Evolutionary conservation across 768 basidiomycete species (phyloP).

Genomic region (Multifurca ochricompacta): DNA sequence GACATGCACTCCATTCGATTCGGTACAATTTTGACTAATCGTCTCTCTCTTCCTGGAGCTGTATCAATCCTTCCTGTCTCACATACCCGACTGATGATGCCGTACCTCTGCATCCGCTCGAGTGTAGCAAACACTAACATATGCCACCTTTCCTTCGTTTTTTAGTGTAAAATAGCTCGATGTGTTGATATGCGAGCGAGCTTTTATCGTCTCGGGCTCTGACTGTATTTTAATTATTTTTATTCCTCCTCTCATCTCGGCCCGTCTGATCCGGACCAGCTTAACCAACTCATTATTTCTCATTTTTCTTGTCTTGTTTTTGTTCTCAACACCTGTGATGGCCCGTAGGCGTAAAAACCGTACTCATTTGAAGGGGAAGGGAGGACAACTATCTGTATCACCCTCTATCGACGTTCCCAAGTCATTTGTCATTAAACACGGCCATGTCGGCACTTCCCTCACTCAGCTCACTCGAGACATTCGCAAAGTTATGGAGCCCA

Average conservation of each 20-base stretch:
- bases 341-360: constrained; percentile 70
- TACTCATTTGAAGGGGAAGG: constrained; percentile 76
- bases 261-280: too few species aligned
- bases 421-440: constrained; percentile 96
- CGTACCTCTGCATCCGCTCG: constrained; percentile 5
- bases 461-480: constrained; percentile 87
- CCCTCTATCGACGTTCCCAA: constrained; percentile 50
- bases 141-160: not conserved
- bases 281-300: too few species aligned
- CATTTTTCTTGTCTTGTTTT: too few species aligned
- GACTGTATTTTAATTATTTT: constrained; percentile 13
- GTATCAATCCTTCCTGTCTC: constrained; percentile 13
- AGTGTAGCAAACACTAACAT: constrained; percentile 10
- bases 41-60: constrained; percentile 8
- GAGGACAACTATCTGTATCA: constrained; percentile 29
- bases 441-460: constrained; percentile 81
- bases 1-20: constrained; percentile 1
- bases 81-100: constrained; percentile 13
- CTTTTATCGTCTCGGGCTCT: not conserved
- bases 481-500: constrained; percentile 95
- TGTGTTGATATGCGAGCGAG: too few species aligned
- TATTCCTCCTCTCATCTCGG: not conserved
- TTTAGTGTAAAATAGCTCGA: not conserved
- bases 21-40: constrained; percentile 7
- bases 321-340: constrained; percentile 49